Conservation (phyloP, 179 eudicot genomes). For the Silene noctiflora region DNA sequence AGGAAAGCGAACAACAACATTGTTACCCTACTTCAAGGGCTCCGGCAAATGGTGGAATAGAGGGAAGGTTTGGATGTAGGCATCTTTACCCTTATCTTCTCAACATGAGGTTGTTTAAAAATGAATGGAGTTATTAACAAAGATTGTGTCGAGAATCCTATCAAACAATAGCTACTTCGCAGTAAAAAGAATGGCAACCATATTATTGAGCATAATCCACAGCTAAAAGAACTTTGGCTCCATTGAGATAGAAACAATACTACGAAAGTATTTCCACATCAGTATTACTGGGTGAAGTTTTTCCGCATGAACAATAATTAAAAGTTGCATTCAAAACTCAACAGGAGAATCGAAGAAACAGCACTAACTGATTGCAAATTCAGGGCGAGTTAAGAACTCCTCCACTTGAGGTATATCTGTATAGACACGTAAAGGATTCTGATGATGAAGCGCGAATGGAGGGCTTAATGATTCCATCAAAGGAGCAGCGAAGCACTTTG, state of each 20-base stretch:
- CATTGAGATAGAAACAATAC: background rate
- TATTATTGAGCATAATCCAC: background rate
- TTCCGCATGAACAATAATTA: background rate
- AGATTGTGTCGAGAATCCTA: no score
- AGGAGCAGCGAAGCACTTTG: constrained; percentile 35
- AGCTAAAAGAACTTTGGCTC: background rate
- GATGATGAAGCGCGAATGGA: constrained; percentile 37
- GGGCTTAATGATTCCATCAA: constrained; percentile 30
- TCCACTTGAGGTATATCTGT: constrained; percentile 85
- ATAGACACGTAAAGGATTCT: constrained; percentile 59
- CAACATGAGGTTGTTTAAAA: no score
- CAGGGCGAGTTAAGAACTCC: constrained; percentile 75
- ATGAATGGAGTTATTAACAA: no score
- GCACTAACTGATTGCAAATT: constrained; percentile 67
- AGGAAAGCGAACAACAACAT: no score
- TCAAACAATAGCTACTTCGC: no score
- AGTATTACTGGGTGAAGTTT: background rate
- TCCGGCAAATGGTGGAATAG: no score
- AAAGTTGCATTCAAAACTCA: background rate
- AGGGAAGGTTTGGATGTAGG: no score
- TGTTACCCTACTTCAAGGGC: no score
- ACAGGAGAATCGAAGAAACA: background rate
- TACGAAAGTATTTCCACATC: background rate
- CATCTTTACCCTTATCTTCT: no score
- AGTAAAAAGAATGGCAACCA: no score